Conservation (phyloP, 2,329 filamentous ascomycete genomes). For the Aspergillus sp. region DNA sequence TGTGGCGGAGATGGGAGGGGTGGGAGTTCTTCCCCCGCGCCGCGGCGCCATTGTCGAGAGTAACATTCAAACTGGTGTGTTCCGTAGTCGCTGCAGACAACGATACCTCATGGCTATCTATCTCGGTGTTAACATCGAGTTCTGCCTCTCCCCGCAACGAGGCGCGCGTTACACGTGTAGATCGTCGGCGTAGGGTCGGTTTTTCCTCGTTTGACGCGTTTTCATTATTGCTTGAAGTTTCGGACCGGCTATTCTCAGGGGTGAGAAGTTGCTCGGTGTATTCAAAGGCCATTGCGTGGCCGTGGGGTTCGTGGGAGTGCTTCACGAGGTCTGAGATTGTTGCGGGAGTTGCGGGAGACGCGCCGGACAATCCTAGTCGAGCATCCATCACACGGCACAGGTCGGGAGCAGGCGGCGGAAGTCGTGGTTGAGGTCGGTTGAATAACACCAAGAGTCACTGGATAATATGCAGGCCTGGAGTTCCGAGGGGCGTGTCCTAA, state of each 20-base stretch:
- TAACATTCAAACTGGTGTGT: conserved; percentile 27
- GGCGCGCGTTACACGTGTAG: conserved; percentile 43
- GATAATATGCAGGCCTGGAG: not conserved
- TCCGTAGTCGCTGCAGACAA: conserved; percentile 28
- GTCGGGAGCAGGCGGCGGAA: conserved; percentile 3
- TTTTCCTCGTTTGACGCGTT: conserved; percentile 37
- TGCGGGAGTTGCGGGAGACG: conserved; percentile 33
- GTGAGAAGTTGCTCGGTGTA: conserved; percentile 43
- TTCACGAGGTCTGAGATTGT: conserved; percentile 27
- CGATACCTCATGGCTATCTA: conserved; percentile 21
- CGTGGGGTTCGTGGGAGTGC: conserved; percentile 26
- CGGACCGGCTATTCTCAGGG: conserved; percentile 45
- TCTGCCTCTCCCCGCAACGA: conserved; percentile 35
- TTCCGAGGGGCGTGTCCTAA: not conserved
- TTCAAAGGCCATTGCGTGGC: conserved; percentile 35
- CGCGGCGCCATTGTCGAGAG: conserved; percentile 43
- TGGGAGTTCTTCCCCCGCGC: conserved; percentile 33
- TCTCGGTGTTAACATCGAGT: conserved; percentile 24
- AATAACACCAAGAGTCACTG: not conserved
- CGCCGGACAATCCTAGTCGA: conserved; percentile 27
- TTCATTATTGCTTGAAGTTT: conserved; percentile 43
- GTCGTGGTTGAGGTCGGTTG: not conserved
- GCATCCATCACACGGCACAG: conserved; percentile 26
- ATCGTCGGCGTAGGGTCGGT: conserved; percentile 30
- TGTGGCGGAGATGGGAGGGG: conserved; percentile 39